These are phyloP conservation scores for Stagonosporopsis chrysanthemi DNA, from an alignment of 2,329 filamentous ascomycete genomes.

Conservation along the genomic window DNA sequence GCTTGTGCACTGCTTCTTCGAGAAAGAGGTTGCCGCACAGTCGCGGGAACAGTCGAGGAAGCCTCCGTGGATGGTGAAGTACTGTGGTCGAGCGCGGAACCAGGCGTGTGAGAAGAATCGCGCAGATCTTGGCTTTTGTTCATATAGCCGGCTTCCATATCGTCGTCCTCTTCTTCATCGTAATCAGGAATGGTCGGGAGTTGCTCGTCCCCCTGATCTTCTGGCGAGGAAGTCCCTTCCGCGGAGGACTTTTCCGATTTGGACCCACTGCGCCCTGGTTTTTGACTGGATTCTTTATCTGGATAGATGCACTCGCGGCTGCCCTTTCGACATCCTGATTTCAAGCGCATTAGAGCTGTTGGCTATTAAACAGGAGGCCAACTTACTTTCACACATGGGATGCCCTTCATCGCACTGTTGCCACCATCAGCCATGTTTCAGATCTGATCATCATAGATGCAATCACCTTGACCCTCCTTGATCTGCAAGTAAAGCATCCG, in stretches of 20 bases:
- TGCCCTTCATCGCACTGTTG: constrained; percentile 85
- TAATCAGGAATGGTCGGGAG: constrained; percentile 53
- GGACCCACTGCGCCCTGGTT: constrained; percentile 55
- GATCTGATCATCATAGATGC: constrained; percentile 2
- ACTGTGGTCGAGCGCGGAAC: constrained; percentile 54
- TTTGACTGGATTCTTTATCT: constrained; percentile 66
- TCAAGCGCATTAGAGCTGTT: constrained; percentile 25
- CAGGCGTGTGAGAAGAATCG: constrained; percentile 51
- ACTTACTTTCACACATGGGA: constrained; percentile 80
- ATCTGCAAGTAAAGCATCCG: constrained; percentile 91
- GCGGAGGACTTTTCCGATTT: constrained; percentile 55
- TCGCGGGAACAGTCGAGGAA: constrained; percentile 46
- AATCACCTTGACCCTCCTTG: constrained; percentile 78
- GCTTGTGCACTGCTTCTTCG: constrained; percentile 45
- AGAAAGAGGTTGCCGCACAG: constrained; percentile 41
- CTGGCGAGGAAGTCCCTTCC: constrained; percentile 61
- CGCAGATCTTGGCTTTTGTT: constrained; percentile 37
- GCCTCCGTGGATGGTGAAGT: constrained; percentile 61
- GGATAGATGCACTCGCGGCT: constrained; percentile 91
- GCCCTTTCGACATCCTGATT: constrained; percentile 84
- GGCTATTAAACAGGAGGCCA: background rate
- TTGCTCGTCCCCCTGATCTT: constrained; percentile 53
- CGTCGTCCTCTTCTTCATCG: constrained; percentile 56
- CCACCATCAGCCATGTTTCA: constrained; percentile 23
- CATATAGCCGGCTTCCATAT: constrained; percentile 27